Evolutionary conservation across 1,284 basidiomycete species (phyloP), one percentile per base, ranked within the genome.

Genomic region (Naganishia liquefaciens): DNA sequence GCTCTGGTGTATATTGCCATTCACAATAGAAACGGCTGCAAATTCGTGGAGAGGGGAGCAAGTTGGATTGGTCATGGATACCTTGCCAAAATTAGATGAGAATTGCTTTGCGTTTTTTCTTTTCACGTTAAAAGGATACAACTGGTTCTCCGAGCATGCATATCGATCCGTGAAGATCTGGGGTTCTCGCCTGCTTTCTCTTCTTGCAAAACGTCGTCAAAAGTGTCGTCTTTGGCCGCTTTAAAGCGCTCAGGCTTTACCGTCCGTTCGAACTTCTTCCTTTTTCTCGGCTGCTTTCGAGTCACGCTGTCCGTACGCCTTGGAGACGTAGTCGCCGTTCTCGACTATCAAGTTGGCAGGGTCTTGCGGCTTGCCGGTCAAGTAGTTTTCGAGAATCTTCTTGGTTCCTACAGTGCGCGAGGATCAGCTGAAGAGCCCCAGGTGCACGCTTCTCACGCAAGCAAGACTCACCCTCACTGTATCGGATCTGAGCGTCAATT

Each of bases 401-500:
- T 84, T 88, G 33, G 87, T 84, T 27, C 93, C 93, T 60, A 37
- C 25, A 46, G 37, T 21, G 21, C 19, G 42, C 15, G 19, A 30
- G 54, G 13, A 23, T 15, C 28, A 27, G 28, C 19, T 28, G 42
- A 40, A 7, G 13, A 27, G 9, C 3, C 19, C 39, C 2, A 3
- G n/a, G 33, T 21, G 21, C 15, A 9, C 2, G 13, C 33, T 37
- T 37, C n/a, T 5, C 15, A 15, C 23, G 13, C 37, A 7, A 19
- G 28, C 5, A 49, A 7, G n/a, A 49, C 57, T 17, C 37, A 60
- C 57, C 57, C 46, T 81, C 80, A 11, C 93, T 92, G 76, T 97
- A 97, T 64, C 93, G 88, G 51, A 82, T 84, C 81, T 96, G 93
- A 1, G 93, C 93, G 73, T 96, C 93, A 67, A 96, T 84, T 5